Conservation (phyloP, 352 stramenopile genomes). For the Thraustochytrium striatum region DNA sequence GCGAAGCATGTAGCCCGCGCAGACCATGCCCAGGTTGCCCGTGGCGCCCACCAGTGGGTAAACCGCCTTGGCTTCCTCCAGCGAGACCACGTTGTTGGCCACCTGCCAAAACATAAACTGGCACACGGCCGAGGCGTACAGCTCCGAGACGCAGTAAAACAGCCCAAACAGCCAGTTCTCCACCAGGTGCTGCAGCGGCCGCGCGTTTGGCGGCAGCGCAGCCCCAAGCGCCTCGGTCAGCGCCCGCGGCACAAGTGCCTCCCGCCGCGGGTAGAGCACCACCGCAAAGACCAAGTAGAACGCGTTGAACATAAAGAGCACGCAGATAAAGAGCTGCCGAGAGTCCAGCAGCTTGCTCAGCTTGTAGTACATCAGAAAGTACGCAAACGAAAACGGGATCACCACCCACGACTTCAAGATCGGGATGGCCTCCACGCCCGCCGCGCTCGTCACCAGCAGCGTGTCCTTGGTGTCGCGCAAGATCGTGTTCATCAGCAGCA, state of each 20-base stretch:
- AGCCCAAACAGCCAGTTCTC: slow-evolving; percentile 60
- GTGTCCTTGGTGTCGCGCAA: slow-evolving; percentile 45
- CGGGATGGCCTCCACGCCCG: slow-evolving; percentile 30
- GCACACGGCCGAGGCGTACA: slow-evolving; percentile 71
- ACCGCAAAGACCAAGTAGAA: slow-evolving; percentile 29
- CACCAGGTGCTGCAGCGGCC: slow-evolving; percentile 36
- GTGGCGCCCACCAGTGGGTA: slow-evolving; percentile 68
- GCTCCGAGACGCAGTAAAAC: slow-evolving; percentile 74
- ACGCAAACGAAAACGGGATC: slow-evolving; percentile 1
- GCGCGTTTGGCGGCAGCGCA: not conserved
- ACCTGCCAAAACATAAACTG: slow-evolving; percentile 80
- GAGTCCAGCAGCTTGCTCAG: not conserved
- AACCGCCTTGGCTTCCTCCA: slow-evolving; percentile 71
- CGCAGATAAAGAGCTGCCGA: slow-evolving; percentile 19
- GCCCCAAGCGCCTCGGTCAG: not conserved
- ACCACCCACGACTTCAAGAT: slow-evolving; percentile 45
- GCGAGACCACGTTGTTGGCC: slow-evolving; percentile 73
- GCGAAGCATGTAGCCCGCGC: slow-evolving; percentile 7
- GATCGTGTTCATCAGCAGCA: slow-evolving; percentile 44
- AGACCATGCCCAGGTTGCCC: slow-evolving; percentile 38
- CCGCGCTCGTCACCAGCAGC: slow-evolving; percentile 33
- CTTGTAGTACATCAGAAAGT: slow-evolving; percentile 48
- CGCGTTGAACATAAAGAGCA: slow-evolving; percentile 33
- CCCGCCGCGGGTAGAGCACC: slow-evolving; percentile 4
- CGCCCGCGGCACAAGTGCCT: not conserved